Percentiles rank a stretch among this genome's conserved stretches.
Conservation (phyloP, 2,329 filamentous ascomycete species). For the Microdochium trichocladiopsis region DNA sequence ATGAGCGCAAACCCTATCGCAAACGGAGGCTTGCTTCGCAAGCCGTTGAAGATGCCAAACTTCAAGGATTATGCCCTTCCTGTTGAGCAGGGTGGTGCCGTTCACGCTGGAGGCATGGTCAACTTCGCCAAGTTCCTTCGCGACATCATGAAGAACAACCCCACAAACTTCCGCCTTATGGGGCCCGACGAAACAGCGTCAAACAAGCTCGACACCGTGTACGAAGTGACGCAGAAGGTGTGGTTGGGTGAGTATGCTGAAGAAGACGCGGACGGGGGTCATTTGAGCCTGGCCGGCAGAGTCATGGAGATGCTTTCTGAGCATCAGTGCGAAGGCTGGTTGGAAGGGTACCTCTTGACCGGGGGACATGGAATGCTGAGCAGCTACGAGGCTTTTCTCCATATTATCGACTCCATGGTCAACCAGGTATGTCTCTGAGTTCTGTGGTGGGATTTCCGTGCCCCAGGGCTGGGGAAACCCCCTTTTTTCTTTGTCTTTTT, state of each 20-base stretch:
- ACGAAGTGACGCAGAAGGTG: slow-evolving; percentile 69
- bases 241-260: slow-evolving; percentile 76
- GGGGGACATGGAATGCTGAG: slow-evolving; percentile 72
- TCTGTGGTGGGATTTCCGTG: no score
- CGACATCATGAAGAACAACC: slow-evolving; percentile 60
- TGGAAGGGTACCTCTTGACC: slow-evolving; percentile 71
- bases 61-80: slow-evolving; percentile 61
- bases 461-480: no score
- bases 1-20: slow-evolving; percentile 75
- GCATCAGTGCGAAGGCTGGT: slow-evolving; percentile 73
- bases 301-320: slow-evolving; percentile 85
- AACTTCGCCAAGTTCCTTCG: slow-evolving; percentile 63
- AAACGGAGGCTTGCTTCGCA: slow-evolving; percentile 62
- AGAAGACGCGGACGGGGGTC: slow-evolving; percentile 68
- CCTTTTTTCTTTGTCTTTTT: no score
- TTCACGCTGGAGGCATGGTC: slow-evolving; percentile 56
- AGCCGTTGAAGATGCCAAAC: slow-evolving; percentile 61
- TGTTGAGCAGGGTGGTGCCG: slow-evolving; percentile 53
- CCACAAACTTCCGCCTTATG: slow-evolving; percentile 65
- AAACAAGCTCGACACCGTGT: slow-evolving; percentile 68
- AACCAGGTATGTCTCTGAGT: slow-evolving; percentile 48
- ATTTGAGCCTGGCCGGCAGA: slow-evolving; percentile 59
- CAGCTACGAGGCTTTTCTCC: slow-evolving; percentile 77
- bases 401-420: slow-evolving; percentile 80
- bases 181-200: slow-evolving; percentile 77